Base-by-base conservation (phyloP, 495 filamentous ascomycete genomes). In the Penicillium paxilli region DNA sequence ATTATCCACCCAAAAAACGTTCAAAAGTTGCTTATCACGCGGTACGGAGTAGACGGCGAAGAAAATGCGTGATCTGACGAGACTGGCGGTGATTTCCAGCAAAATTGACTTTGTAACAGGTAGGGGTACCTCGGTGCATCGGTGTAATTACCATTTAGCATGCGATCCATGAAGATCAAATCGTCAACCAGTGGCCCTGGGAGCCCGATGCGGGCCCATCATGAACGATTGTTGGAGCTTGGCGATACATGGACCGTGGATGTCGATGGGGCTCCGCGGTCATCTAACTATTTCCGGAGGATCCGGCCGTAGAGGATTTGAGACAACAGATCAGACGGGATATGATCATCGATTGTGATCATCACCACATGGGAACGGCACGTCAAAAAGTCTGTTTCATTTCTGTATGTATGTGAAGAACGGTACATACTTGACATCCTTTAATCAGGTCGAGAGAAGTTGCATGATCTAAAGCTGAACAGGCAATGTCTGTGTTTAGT, bases 241-340 rank as follows among this genome's bases (percentile, higher is more conserved):
- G 49, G 38, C 38, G 16, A 38, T 50, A n/a, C 23, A 37, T 8
- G n/a, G 33, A 22, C 49, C 23, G 25, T 51, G 49, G 49, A 51
- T 51, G 38, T 32, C 8, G 23, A 44, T 51, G 49, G 49, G 49
- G 49, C 49, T 51, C 49, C 38, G 40, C 49, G 49, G 38, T 23
- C 49, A 14, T 32, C 24, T 33, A 17, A 42, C 38, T 44, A 1
- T 30, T 51, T 51, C 24, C 35, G 22, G 49, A 4, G 49, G 32
- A 16, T 14, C 24, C 19, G 21, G 14, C 47, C 16, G 47, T 6
- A 23, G 35, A 20, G 49, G 37, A 51, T 42, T 40, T 10, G 4
- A 40, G 21, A 26, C 22, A 50, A 23, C 14, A 10, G 40, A 21
- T 10, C 4, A 28, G 32, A 26, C 14, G 14, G 12, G 35, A 10